These are phyloP conservation scores for Hanseniaspora clermontiae DNA, from an alignment of 805 yeast species.

Conservation along the genomic window DNA sequence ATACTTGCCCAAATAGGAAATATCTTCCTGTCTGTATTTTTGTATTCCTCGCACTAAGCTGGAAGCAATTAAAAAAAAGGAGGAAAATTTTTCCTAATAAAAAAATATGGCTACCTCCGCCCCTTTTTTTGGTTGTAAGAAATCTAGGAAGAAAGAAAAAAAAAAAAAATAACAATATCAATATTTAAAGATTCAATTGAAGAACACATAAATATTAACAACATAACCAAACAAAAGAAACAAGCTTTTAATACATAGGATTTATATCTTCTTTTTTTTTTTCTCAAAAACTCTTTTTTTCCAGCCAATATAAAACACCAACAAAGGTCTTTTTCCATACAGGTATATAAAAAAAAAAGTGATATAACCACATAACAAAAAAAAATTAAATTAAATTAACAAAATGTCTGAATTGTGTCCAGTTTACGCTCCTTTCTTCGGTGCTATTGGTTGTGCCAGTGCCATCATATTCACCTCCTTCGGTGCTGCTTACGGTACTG, in stretches of 20 bases:
- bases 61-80: too few species aligned
- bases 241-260: not conserved
- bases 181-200: not conserved
- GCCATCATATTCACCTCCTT: conserved; percentile 97
- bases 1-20: too few species aligned
- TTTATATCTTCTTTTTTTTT: not conserved
- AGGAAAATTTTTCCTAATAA: not conserved
- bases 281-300: too few species aligned
- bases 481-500: conserved; percentile 99
- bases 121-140: not conserved
- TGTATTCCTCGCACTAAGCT: too few species aligned
- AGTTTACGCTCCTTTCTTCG: conserved; percentile 76
- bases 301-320: too few species aligned
- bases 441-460: conserved; percentile 98
- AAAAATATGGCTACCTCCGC: not conserved
- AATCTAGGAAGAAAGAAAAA: not conserved
- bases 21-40: too few species aligned
- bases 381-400: not conserved
- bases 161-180: not conserved
- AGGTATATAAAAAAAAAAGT: not conserved
- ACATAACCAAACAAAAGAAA: not conserved
- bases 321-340: too few species aligned
- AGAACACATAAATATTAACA: too few species aligned
- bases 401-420: conserved; percentile 22
- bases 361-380: not conserved